Conservation (phyloP, 2,329 filamentous ascomycete species). For the Ascochyta viciae-villosae region DNA sequence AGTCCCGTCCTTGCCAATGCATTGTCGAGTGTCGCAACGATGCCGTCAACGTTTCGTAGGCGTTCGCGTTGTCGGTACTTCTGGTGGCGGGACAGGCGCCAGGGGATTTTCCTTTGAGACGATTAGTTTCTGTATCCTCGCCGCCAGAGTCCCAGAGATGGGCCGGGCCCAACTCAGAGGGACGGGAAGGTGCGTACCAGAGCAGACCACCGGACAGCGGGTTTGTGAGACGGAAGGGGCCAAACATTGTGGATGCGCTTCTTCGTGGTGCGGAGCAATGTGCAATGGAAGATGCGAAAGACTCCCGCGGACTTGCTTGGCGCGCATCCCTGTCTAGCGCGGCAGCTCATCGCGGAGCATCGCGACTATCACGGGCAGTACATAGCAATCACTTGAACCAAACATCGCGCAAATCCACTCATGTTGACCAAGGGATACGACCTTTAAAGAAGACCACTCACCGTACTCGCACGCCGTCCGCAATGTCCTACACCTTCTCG, state of each 20-base stretch:
- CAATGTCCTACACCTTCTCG: conserved; percentile 98
- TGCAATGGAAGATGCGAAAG: conserved; percentile 29
- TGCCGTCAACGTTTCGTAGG: conserved; percentile 72
- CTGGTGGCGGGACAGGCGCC: conserved; percentile 83
- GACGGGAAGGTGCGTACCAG: conserved; percentile 36
- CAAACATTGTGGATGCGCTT: conserved; percentile 46
- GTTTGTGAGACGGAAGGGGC: conserved; percentile 50
- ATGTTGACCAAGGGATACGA: neutral
- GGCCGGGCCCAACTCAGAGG: neutral
- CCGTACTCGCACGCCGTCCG: conserved; percentile 23
- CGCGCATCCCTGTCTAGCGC: conserved; percentile 34
- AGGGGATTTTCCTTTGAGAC: conserved; percentile 86
- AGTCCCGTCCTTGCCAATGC: conserved; percentile 76
- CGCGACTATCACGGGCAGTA: neutral
- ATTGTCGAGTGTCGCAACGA: conserved; percentile 82
- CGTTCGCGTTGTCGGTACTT: conserved; percentile 55
- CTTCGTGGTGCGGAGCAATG: conserved; percentile 21
- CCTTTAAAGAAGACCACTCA: no score
- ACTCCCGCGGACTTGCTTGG: conserved; percentile 43
- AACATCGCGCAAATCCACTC: neutral
- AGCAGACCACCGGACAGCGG: conserved; percentile 49
- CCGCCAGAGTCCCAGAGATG: neutral
- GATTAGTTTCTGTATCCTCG: neutral
- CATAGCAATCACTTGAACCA: neutral
- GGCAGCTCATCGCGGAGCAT: conserved; percentile 23